A percentile compares a stretch with the other conserved stretches of the same genome.
These are phyloP conservation scores for Metschnikowia henanensis DNA, from an alignment of 805 yeast species.

Conservation along the genomic window DNA sequence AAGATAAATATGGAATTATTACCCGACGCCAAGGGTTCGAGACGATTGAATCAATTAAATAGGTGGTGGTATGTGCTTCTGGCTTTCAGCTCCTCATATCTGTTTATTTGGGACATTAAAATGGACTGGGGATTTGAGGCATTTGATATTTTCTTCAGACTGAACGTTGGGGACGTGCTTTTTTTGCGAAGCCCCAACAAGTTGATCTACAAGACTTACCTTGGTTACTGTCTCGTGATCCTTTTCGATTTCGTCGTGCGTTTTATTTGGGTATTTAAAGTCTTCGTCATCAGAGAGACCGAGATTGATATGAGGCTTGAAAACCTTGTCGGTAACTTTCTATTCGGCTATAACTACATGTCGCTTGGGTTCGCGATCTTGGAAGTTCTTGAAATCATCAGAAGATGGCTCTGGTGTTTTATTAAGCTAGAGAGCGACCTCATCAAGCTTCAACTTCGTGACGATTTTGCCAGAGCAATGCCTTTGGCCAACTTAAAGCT, in stretches of 20 bases:
- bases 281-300: constrained; percentile 37
- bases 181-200: constrained; percentile 22
- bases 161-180: constrained; percentile 6
- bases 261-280: constrained; percentile 72
- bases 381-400: constrained; percentile 70
- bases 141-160: constrained; percentile 34
- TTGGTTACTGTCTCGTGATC: constrained; percentile 57
- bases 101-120: constrained; percentile 86
- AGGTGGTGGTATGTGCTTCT: constrained; percentile 45
- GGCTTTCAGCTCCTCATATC: constrained; percentile 68
- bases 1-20: constrained; percentile 15
- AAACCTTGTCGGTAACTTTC: constrained; percentile 20
- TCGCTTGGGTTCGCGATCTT: constrained; percentile 62
- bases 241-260: constrained; percentile 63
- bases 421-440: constrained; percentile 82
- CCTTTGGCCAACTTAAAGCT: constrained; percentile 15
- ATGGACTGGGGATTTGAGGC: constrained; percentile 84
- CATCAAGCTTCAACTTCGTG: constrained; percentile 28
- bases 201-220: constrained; percentile 26
- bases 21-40: constrained; percentile 4
- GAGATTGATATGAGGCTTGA: constrained; percentile 18
- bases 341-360: constrained; percentile 40
- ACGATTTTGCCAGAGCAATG: constrained; percentile 16
- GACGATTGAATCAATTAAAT: constrained; percentile 25
- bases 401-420: constrained; percentile 91